phyloP scores from a whole-genome alignment of 768 basidiomycete species.

The Mycena polygramma region DNA sequence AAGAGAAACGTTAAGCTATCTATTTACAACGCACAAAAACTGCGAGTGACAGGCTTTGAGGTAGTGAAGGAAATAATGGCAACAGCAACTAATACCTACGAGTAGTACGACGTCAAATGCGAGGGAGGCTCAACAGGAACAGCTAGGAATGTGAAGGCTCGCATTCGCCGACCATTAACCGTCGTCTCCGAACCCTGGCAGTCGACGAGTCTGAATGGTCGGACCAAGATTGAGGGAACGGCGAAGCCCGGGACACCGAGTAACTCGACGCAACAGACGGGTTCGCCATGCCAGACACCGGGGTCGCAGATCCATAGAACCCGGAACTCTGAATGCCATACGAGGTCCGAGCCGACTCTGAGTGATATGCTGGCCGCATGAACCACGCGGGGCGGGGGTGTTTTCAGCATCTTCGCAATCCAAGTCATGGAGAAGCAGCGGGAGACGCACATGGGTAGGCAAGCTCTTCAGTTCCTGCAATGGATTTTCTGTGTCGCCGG shows the following conservation, averaged over 20 bases:
- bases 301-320: not conserved
- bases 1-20: too few species aligned
- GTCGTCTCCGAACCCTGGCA: not conserved
- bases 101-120: too few species aligned
- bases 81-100: too few species aligned
- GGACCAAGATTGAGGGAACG: not conserved
- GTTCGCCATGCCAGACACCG: not conserved
- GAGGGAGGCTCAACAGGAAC: not conserved
- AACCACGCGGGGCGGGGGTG: constrained; percentile 19
- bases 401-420: not conserved
- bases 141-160: constrained; percentile 1
- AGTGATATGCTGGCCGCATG: constrained; percentile 20
- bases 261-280: not conserved
- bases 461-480: constrained; percentile 9
- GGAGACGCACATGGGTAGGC: not conserved
- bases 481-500: constrained; percentile 8
- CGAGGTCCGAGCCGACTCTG: not conserved
- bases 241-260: constrained; percentile 8
- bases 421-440: too few species aligned
- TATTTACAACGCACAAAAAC: not conserved
- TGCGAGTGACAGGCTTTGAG: too few species aligned
- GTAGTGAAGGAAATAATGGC: too few species aligned
- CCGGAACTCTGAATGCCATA: constrained; percentile 10
- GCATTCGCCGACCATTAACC: not conserved
- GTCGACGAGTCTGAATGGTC: not conserved